A percentile compares a stretch with the other conserved stretches of the same genome.
Conservation (phyloP, 495 filamentous ascomycete species). For the Daldinia grandis region DNA sequence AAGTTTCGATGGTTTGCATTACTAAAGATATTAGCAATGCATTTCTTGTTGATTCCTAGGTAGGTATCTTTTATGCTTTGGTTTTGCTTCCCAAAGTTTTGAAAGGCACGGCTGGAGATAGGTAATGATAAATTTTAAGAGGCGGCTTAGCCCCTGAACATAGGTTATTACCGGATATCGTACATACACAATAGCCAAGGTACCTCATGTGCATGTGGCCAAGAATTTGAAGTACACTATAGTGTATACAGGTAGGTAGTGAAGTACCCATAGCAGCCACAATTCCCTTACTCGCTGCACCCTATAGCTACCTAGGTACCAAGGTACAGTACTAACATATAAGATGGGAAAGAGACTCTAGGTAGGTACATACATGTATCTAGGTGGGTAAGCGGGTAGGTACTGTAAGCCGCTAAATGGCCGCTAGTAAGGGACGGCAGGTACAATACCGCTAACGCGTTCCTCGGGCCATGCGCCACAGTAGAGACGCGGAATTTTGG, state of each 20-base stretch:
- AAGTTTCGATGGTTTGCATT: no score
- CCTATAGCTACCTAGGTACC: neutral
- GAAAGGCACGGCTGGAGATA: neutral
- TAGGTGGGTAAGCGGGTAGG: constrained; percentile 1
- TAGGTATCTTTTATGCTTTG: no score
- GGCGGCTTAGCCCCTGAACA: neutral
- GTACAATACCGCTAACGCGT: constrained; percentile 24
- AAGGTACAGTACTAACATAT: neutral
- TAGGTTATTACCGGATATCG: neutral
- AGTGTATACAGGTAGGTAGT: no score
- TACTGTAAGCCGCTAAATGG: neutral
- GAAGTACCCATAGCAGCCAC: neutral
- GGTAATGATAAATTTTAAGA: neutral
- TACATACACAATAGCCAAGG: neutral
- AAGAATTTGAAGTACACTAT: neutral
- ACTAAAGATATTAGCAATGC: no score
- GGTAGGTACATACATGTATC: no score
- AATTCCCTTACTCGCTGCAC: neutral
- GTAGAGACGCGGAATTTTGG: constrained; percentile 41
- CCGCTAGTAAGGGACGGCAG: constrained; percentile 4
- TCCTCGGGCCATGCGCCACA: constrained; percentile 38
- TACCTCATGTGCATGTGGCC: neutral
- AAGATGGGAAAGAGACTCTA: neutral
- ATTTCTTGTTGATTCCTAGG: no score
- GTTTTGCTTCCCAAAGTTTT: no score